Conservation (phyloP, 2,329 filamentous ascomycete genomes). For the Beauveria sp. region DNA sequence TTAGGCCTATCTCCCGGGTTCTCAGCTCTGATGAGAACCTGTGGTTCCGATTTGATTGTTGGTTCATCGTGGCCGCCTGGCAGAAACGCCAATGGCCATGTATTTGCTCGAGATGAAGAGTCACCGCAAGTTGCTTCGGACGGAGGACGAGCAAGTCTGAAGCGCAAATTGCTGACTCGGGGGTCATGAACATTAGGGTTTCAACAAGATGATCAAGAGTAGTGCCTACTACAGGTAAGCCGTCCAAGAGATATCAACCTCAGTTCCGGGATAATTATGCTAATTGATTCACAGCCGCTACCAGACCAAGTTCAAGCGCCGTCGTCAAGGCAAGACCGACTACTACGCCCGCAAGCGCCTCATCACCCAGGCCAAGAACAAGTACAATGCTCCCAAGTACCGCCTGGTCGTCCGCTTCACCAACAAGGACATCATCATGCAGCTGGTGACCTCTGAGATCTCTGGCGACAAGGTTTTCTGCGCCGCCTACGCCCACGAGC, state of each 20-base stretch:
- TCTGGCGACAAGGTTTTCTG: conserved; percentile 94
- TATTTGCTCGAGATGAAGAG: conserved; percentile 44
- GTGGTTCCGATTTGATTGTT: background rate
- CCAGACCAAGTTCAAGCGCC: conserved; percentile 99
- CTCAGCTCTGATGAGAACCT: background rate
- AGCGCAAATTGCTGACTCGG: conserved; percentile 99
- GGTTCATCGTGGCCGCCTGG: conserved; percentile 15
- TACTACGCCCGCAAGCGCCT: conserved; percentile 99
- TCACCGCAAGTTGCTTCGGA: conserved; percentile 99
- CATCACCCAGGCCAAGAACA: conserved; percentile 99
- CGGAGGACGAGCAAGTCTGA: conserved; percentile 60
- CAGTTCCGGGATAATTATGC: conserved; percentile 7
- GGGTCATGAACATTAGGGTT: conserved; percentile 57
- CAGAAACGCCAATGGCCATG: conserved; percentile 34
- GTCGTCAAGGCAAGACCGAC: conserved; percentile 95
- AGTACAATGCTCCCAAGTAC: conserved; percentile 99
- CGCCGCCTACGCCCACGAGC: conserved; percentile 93
- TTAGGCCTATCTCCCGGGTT: conserved; percentile 34
- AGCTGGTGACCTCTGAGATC: conserved; percentile 96
- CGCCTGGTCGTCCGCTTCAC: conserved; percentile 98
- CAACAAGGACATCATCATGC: conserved; percentile 98
- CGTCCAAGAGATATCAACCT: background rate
- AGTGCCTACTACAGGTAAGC: conserved; percentile 97
- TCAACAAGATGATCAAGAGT: conserved; percentile 95
- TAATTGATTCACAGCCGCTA: conserved; percentile 61